Evolutionary conservation across 2,329 filamentous ascomycete species (phyloP), one percentile per base, ranked within the genome.

Genomic region (Microsporum ferrugineum): DNA sequence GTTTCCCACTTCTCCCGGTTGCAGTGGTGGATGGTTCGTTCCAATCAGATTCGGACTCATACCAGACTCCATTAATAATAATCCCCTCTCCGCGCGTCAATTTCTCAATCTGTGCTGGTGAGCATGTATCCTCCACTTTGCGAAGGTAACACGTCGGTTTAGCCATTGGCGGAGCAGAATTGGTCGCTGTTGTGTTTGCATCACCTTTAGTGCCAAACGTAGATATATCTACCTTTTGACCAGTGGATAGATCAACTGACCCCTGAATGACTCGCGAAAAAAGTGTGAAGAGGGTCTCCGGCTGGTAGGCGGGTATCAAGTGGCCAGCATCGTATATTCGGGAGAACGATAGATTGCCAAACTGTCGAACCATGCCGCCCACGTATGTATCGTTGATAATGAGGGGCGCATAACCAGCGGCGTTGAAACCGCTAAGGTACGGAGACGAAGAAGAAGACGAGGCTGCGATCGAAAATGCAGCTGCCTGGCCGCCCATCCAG

Each of bases 61-160:
- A 80, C 67, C 83, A 76, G 23, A 87, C 76, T 5, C 84, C 85
- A 64, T 85, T 84, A 65, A 84, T 79, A 49, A 86, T 78, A 1
- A 80, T 75, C 0, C 84, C 86, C 36, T 80, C 68, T 2, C 79
- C 77, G 1, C 72, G 71, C 5, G 74, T 67, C 55, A 84, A 77
- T 62, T 75, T 78, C 31, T 76, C 68, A 5, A 34, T 27, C 31
- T 61, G 60, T 8, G 58, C 51, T 14, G 8, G 39, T 29, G 60
- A 39, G 17, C 60, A 61, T 5, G 60, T 61, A 33, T 36, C 51
- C 17, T 14, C 23, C 27, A 61, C 39, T 12, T 34, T 49, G 12
- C 34, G 34, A 29, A 88, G 67, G 73, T 81, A 89, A 71, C 86
- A 90, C 3, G 80, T 84, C 2, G 80, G 71, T 8, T 76, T 68